Evolutionary conservation across 495 filamentous ascomycete species (phyloP), one percentile per base, ranked within the genome.

Genomic region (Astrothelium subdiscretum): DNA sequence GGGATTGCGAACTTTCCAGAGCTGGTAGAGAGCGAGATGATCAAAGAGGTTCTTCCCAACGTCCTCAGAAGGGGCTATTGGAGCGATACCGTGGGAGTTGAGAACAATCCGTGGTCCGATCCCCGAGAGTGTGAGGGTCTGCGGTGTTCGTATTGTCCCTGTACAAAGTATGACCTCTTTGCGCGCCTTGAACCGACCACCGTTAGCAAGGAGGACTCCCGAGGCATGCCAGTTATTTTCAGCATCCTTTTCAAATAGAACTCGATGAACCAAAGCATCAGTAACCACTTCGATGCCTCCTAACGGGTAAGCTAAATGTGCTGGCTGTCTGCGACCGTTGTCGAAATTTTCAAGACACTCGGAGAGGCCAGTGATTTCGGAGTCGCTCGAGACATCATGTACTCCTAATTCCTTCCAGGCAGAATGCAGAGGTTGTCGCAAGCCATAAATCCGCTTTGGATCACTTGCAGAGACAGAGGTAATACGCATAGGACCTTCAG

Each of bases 71-170:
- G 35, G 15, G 35, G 15, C 35, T 6, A 40, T 15, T 40, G 15
- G 6, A 6, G 35, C 6, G 35, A 40, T 40, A 6, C 15, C 6
- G 15, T 40, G 35, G 5, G 5, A 6, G 6, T 6, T 15, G 35
- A 40, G 6, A 6, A 15, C 15, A 40, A 15, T 15, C 15, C 15
- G 35, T 40, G 35, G 35, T 18, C 64, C 62, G 44, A 66, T 64
- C 5, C 62, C 64, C 11, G 62, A 64, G 38, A 64, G 62, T 40
- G 60, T 62, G 40, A 66, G 62, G 12, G 59, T 4, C 31, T 64
- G 62, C 15, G 64, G 64, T 20, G 62, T 27, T 31, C 44, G 64
- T 1, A 66, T 24, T 4, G 59, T 31, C 0, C 64, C 64, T 31
- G 51, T 54, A n/a, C 12, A 24, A 22, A 65, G 24, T 0, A 66